Evolutionary conservation across 2,329 filamentous ascomycete species (phyloP), one percentile per base, ranked within the genome.

Genomic region (Ascochyta rabiei): DNA sequence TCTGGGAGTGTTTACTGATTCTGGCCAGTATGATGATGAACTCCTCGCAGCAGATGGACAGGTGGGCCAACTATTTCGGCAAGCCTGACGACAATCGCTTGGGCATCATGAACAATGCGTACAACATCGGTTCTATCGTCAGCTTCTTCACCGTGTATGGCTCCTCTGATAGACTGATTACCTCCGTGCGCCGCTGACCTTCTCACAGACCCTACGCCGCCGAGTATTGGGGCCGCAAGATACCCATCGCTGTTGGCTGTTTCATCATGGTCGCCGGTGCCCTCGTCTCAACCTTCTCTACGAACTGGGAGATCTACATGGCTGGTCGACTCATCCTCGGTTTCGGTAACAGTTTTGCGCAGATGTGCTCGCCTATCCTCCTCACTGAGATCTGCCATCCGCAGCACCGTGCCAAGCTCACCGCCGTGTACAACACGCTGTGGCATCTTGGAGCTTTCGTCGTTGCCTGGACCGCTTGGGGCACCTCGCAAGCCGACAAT

Each of bases 371-470:
- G 15, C 86, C 86, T 2, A 79, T 89, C 51, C 79, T 89, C 5
- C 79, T 89, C 7, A 85, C 84, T 5, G 86, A 89, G 73, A 82
- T 89, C 59, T 84, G 82, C 73, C 86, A 89, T 66, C 86, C 86
- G 15, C 86, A 88, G 66, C 86, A 89, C 68, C 84, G 86, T 64
- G 86, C 81, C 16, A 82, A 81, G 12, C 79, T 88, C 48, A 89
- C 86, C 0, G 80, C 86, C 23, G 80, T 89, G 53, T 89, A 89
- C 75, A 88, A 89, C 72, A 87, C 84, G 64, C 73, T 88, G 44
- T 89, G 86, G 86, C 87, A 88, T 68, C 67, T 86, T 53, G 85
- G 84, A 35, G 75, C 76, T 39, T 68, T 80, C 26, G 62, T 86
- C 46, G 84, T 86, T n/a, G 83, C 84, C 8, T 84, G 82, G 75